Conservation (phyloP, 148 eudicot genomes). For the Rhododendron kiyosumense region DNA sequence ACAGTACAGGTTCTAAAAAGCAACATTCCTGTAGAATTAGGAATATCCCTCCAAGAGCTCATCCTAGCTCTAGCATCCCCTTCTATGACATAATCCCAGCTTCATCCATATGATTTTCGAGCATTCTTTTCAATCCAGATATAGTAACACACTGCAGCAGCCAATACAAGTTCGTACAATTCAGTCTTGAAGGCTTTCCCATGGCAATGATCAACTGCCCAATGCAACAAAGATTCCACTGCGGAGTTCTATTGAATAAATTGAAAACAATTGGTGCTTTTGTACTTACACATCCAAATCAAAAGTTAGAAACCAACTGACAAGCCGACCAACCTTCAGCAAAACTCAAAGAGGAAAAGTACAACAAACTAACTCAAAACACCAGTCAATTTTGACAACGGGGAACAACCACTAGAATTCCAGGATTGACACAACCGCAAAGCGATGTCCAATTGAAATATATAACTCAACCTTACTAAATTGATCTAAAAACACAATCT, state of each 20-base stretch:
- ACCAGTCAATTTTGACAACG: neutral
- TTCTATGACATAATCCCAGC: neutral
- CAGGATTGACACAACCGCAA: neutral
- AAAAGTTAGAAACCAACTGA: neutral
- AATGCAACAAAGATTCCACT: too few species aligned
- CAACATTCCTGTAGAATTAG: neutral
- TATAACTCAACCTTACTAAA: neutral
- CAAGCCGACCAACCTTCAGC: neutral
- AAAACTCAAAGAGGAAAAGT: neutral
- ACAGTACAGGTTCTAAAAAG: neutral
- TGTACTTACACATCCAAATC: neutral
- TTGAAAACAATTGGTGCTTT: neutral
- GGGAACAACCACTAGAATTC: neutral
- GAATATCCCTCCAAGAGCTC: neutral
- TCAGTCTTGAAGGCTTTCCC: too few species aligned
- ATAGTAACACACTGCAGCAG: too few species aligned
- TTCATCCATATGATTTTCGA: neutral
- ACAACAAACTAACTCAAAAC: neutral
- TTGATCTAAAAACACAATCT: neutral
- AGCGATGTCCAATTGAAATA: neutral
- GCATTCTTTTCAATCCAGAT: neutral
- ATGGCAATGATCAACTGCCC: too few species aligned
- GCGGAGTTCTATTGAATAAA: too few species aligned
- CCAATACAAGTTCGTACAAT: too few species aligned
- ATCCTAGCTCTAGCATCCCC: neutral